Conservation (phyloP, 371 early-diverging fungal species). For the Mucor plumbeus region DNA sequence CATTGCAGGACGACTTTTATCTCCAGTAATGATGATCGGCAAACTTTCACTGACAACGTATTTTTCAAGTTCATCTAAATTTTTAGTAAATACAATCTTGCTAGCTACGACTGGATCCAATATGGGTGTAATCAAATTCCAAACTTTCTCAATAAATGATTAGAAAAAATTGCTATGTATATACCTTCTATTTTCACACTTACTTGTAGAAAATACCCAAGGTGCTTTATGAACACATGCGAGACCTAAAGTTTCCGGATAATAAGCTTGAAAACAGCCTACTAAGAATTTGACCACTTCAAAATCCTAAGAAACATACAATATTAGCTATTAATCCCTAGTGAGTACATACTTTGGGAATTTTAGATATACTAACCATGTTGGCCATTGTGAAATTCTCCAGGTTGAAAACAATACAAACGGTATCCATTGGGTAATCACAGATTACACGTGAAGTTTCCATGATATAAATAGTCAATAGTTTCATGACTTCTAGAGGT, state of each 20-base stretch:
- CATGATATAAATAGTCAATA: constrained; percentile 79
- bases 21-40: constrained; percentile 40
- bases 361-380: constrained; percentile 57
- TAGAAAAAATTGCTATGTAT: not conserved
- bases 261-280: constrained; percentile 82
- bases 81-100: constrained; percentile 85
- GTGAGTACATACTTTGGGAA: not conserved
- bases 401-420: constrained; percentile 86
- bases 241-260: constrained; percentile 88
- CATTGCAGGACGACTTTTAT: constrained; percentile 17
- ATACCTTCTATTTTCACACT: not conserved
- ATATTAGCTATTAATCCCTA: not conserved
- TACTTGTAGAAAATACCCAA: constrained; percentile 75
- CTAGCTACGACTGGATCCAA: constrained; percentile 91
- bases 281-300: constrained; percentile 83
- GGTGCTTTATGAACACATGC: constrained; percentile 85
- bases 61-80: constrained; percentile 62
- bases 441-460: constrained; percentile 83
- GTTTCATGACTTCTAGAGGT: constrained; percentile 59
- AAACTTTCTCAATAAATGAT: constrained; percentile 39
- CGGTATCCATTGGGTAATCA: constrained; percentile 76
- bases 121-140: constrained; percentile 78
- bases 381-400: constrained; percentile 79
- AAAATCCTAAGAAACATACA: constrained; percentile 61
- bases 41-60: constrained; percentile 55